Percentiles rank a stretch among this genome's conserved stretches.
Evolutionary conservation across 139 green algal species (phyloP).

Genomic region (Diplosphaera chodatii): DNA sequence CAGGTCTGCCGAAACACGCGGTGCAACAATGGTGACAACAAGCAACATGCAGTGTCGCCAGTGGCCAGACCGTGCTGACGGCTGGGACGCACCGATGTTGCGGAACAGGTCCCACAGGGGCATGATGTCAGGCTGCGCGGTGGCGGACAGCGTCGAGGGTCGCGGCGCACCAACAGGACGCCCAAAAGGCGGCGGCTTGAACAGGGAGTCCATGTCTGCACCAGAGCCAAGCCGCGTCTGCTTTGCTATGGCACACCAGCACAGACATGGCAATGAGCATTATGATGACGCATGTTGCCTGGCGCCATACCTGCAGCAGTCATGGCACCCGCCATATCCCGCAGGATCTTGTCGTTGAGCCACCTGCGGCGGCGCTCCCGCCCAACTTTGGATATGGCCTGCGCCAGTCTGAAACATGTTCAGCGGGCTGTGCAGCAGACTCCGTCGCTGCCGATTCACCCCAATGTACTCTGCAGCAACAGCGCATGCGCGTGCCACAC

Average conservation of each 20-base stretch:
- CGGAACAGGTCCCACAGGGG: constrained; percentile 43
- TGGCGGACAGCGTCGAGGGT: constrained; percentile 4
- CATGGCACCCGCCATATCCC: constrained; percentile 38
- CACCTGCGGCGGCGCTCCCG: constrained; percentile 18
- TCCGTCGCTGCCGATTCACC: no score
- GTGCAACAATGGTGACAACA: no score
- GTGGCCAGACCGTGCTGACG: no score
- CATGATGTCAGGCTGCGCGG: constrained; percentile 5
- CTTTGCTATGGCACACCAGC: no score
- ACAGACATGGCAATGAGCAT: no score
- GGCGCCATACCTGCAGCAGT: constrained; percentile 11
- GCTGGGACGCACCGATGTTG: constrained; percentile 7
- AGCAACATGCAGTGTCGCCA: no score
- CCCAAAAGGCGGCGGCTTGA: constrained; percentile 51
- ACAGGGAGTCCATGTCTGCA: constrained; percentile 40
- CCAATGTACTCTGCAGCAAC: no score
- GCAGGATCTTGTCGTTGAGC: constrained; percentile 44
- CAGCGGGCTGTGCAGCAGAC: no score
- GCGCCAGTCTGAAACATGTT: no score
- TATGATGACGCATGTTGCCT: no score
- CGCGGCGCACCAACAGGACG: neutral
- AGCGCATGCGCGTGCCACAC: neutral
- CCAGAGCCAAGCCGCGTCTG: no score
- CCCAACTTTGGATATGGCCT: neutral
- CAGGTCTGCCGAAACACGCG: neutral